These are phyloP conservation scores for Telopea speciosissima DNA, from an alignment of 177 flowering plant genomes.

Conservation along the genomic window DNA sequence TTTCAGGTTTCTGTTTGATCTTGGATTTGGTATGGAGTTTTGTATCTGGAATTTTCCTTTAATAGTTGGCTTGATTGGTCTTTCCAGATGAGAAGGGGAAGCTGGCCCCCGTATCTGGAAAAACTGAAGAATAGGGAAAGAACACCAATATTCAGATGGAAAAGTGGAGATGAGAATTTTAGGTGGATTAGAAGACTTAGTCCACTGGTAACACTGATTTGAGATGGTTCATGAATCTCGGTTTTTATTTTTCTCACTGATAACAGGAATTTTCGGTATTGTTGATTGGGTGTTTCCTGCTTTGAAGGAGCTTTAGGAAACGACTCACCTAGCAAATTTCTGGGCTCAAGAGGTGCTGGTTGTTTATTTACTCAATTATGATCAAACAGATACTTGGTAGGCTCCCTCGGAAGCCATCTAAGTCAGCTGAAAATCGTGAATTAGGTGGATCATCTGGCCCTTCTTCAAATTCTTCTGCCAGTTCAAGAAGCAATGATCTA, in stretches of 20 bases:
- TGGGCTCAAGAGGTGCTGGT: slow-evolving; percentile 1
- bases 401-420: slow-evolving; percentile 70
- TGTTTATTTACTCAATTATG: slow-evolving; percentile 29
- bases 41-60: slow-evolving; percentile 7
- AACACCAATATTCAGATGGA: not conserved
- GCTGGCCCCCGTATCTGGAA: slow-evolving; percentile 8
- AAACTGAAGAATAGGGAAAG: not conserved
- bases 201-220: no score
- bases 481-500: slow-evolving; percentile 40
- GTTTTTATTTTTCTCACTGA: slow-evolving; percentile 5
- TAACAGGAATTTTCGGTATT: slow-evolving; percentile 3
- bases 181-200: no score
- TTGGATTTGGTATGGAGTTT: slow-evolving; percentile 8
- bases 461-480: slow-evolving; percentile 26
- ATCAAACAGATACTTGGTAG: slow-evolving; percentile 64
- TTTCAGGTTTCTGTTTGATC: slow-evolving; percentile 15
- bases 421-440: slow-evolving; percentile 42
- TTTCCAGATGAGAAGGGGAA: slow-evolving; percentile 5
- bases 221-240: slow-evolving; percentile 10
- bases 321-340: not conserved
- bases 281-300: slow-evolving; percentile 8
- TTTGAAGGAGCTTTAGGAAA: slow-evolving; percentile 12
- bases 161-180: slow-evolving; percentile 5
- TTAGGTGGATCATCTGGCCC: slow-evolving; percentile 23
- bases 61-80: slow-evolving; percentile 5